Evolutionary conservation across 495 filamentous ascomycete genomes (phyloP).

Genomic region (Penicillium canescens): DNA sequence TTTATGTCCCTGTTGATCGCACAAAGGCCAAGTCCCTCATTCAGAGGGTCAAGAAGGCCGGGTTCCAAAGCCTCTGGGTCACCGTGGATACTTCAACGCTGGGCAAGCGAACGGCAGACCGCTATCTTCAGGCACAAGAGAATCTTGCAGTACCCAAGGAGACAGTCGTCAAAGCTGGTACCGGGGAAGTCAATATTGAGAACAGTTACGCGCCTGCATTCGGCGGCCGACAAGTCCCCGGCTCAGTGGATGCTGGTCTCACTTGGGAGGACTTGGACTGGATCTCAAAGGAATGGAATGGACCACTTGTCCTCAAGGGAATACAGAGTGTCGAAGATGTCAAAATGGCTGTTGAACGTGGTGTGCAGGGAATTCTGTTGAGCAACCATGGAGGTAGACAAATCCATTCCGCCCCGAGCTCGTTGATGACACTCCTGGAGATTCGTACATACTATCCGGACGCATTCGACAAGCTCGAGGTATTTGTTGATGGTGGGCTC

Average conservation of each 20-base stretch:
- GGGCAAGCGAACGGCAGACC: constrained; percentile 21
- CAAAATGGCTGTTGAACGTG: constrained; percentile 13
- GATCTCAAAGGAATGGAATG: constrained; percentile 19
- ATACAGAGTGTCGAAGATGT: constrained; percentile 17
- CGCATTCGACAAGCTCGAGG: constrained; percentile 12
- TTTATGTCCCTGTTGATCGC: constrained; percentile 18
- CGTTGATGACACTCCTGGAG: constrained; percentile 15
- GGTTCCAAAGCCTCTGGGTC: constrained; percentile 22
- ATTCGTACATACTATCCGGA: constrained; percentile 15
- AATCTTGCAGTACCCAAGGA: constrained; percentile 4
- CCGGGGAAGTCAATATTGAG: constrained; percentile 6
- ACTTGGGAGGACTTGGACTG: constrained; percentile 20
- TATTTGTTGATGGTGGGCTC: constrained; percentile 15
- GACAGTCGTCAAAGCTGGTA: background rate
- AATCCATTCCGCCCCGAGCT: constrained; percentile 13
- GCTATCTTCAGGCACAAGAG: constrained; percentile 22
- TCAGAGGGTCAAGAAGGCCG: constrained; percentile 18
- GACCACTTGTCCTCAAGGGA: constrained; percentile 17
- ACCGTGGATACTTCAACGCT: constrained; percentile 21
- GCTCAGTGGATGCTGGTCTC: constrained; percentile 16
- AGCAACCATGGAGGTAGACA: constrained; percentile 19
- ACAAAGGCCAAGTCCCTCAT: constrained; percentile 14
- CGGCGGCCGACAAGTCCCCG: constrained; percentile 18
- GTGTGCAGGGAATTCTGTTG: constrained; percentile 18
- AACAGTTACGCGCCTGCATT: constrained; percentile 19